phyloP scores from a whole-genome alignment of 768 basidiomycete species.

The Phlebiopsis gigantea region DNA sequence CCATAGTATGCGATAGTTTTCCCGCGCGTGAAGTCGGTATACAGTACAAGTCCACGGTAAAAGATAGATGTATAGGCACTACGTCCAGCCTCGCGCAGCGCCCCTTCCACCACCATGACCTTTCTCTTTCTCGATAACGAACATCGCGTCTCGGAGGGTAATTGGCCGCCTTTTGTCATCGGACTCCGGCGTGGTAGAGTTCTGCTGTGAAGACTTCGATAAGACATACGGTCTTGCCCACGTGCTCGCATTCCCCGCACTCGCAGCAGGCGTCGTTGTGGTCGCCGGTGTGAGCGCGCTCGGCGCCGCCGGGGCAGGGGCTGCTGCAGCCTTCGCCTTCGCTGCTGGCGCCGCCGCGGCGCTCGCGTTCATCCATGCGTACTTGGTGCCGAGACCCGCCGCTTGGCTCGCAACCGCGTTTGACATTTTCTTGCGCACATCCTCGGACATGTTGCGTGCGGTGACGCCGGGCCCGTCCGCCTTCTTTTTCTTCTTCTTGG shows the following conservation, averaged over 20 bases:
- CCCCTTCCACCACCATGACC: conserved; percentile 82
- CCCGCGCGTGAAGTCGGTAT: no score
- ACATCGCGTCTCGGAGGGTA: conserved; percentile 78
- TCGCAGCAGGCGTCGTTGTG: conserved; percentile 25
- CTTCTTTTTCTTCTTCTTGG: conserved; percentile 19
- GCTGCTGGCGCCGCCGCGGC: conserved; percentile 34
- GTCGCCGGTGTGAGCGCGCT: conserved; percentile 25
- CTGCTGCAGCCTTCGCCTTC: conserved; percentile 20
- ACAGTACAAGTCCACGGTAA: no score
- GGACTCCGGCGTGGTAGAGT: conserved; percentile 24
- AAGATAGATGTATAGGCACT: background rate
- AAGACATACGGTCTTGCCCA: conserved; percentile 66
- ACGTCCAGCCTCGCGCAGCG: conserved; percentile 66
- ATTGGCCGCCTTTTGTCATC: conserved; percentile 62
- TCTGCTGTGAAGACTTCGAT: conserved; percentile 32
- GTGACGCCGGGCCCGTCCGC: conserved; percentile 19
- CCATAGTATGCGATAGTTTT: no score
- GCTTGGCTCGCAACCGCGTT: conserved; percentile 87
- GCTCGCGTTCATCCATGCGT: conserved; percentile 82
- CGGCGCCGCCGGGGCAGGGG: conserved; percentile 24
- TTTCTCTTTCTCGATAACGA: conserved; percentile 77
- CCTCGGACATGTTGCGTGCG: conserved; percentile 84
- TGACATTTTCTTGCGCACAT: conserved; percentile 87
- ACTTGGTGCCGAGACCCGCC: conserved; percentile 73
- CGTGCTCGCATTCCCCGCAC: conserved; percentile 26